These are phyloP conservation scores for Sordaria brevicollis DNA, from an alignment of 495 filamentous ascomycete genomes.

Conservation along the genomic window DNA sequence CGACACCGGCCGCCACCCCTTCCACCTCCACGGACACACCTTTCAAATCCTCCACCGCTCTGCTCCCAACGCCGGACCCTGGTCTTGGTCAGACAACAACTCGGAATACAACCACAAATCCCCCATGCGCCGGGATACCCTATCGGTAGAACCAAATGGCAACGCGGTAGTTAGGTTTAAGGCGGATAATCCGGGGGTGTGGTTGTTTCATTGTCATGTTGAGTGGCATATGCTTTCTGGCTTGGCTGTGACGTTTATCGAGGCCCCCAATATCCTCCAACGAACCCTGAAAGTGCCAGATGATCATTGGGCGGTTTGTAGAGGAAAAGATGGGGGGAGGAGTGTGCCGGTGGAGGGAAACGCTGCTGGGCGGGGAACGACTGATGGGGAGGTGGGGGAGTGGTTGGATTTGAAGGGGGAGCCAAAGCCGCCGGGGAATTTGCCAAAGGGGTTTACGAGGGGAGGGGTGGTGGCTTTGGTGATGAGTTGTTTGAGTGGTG, in stretches of 20 bases:
- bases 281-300: constrained; percentile 48
- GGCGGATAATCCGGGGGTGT: constrained; percentile 61
- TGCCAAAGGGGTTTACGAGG: constrained; percentile 64
- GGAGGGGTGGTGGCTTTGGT: constrained; percentile 62
- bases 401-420: constrained; percentile 55
- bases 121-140: constrained; percentile 47
- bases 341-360: constrained; percentile 51
- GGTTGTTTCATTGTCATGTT: constrained; percentile 67
- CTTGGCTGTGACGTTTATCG: constrained; percentile 59
- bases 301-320: constrained; percentile 52
- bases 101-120: constrained; percentile 28
- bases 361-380: constrained; percentile 59
- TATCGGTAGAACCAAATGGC: constrained; percentile 43
- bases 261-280: constrained; percentile 49
- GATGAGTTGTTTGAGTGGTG: constrained; percentile 58
- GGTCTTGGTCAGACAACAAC: constrained; percentile 30
- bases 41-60: constrained; percentile 55
- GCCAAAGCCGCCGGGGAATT: constrained; percentile 39
- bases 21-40: constrained; percentile 79
- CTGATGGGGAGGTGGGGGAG: constrained; percentile 57
- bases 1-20: constrained; percentile 65
- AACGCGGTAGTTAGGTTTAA: constrained; percentile 58
- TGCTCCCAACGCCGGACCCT: constrained; percentile 31
- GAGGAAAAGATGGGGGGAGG: constrained; percentile 42
- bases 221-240: constrained; percentile 61